A percentile compares a stretch with the other conserved stretches of the same genome.
Evolutionary conservation across 768 basidiomycete species (phyloP).

Genomic region (Tulasnella sp.): DNA sequence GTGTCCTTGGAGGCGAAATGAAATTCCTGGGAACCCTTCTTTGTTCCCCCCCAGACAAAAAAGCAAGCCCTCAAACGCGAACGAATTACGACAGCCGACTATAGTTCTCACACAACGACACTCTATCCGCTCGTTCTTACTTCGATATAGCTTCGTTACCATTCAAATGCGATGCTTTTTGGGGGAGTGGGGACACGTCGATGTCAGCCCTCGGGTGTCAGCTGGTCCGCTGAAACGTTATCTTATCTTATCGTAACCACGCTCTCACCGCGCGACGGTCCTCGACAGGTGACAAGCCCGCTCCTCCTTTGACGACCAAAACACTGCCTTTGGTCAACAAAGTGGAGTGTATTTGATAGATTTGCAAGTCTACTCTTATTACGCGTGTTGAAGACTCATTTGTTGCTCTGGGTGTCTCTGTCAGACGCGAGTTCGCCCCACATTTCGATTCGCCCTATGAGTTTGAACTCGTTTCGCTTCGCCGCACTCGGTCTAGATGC

Average conservation of each 20-base stretch:
- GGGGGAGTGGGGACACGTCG: neutral
- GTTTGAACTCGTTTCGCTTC: neutral
- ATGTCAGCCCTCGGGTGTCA: neutral
- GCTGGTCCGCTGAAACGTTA: neutral
- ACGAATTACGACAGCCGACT: neutral
- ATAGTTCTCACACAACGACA: neutral
- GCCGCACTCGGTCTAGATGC: neutral
- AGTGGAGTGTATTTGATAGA: neutral
- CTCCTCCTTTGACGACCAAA: neutral
- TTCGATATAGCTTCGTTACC: neutral
- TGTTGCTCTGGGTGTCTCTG: neutral
- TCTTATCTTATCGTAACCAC: neutral
- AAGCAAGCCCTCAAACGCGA: neutral
- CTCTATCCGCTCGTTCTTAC: neutral
- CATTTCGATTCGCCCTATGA: neutral
- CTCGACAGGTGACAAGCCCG: too few species aligned
- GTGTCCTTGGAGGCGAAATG: neutral
- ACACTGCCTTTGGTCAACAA: neutral
- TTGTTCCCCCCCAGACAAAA: neutral
- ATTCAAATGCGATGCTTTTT: neutral
- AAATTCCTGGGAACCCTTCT: neutral
- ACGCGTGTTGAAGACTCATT: neutral
- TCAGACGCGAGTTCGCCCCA: neutral
- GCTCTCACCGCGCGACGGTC: neutral
- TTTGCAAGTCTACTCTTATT: neutral